Percentiles rank a stretch among this genome's conserved stretches.
phyloP scores from a whole-genome alignment of 2,329 filamentous ascomycete species.

The Myriosclerotinia duriaeana region DNA sequence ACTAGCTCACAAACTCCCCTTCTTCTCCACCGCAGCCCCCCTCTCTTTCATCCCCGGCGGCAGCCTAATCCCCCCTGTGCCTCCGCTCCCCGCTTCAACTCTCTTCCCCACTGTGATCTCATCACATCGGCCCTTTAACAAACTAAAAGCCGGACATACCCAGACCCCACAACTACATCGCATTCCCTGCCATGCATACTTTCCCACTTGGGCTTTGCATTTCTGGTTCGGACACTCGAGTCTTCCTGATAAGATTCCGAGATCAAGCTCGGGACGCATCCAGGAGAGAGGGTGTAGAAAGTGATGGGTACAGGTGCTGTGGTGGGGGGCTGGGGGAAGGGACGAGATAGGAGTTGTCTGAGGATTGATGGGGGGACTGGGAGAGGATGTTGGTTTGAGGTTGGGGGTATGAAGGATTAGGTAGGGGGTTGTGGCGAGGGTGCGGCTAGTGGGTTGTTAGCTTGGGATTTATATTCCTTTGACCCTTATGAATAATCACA shows the following conservation, averaged over 20 bases:
- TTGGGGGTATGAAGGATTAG: constrained; percentile 52
- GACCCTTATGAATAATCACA: not conserved
- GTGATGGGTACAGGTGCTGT: constrained; percentile 70
- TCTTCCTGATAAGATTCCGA: constrained; percentile 78
- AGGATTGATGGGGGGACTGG: constrained; percentile 24
- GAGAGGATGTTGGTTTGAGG: constrained; percentile 39
- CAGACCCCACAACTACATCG: constrained; percentile 87
- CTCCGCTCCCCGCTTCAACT: constrained; percentile 22
- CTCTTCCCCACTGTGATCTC: constrained; percentile 46
- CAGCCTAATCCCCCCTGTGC: constrained; percentile 51
- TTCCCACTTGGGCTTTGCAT: constrained; percentile 81
- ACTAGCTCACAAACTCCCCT: constrained; percentile 12
- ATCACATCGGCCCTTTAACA: constrained; percentile 81
- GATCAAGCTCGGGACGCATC: constrained; percentile 84
- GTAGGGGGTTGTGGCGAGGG: constrained; percentile 62
- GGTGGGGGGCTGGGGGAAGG: constrained; percentile 33
- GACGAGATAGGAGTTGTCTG: constrained; percentile 31
- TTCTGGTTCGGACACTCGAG: constrained; percentile 76
- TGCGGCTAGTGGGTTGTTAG: constrained; percentile 42
- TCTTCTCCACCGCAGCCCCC: constrained; percentile 24
- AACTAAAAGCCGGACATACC: constrained; percentile 86
- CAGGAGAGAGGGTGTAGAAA: constrained; percentile 91
- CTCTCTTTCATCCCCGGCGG: constrained; percentile 50
- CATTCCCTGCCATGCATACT: constrained; percentile 96
- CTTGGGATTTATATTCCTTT: not conserved